Conservation (phyloP, 2,329 filamentous ascomycete species). For the Xylaria sp. region DNA sequence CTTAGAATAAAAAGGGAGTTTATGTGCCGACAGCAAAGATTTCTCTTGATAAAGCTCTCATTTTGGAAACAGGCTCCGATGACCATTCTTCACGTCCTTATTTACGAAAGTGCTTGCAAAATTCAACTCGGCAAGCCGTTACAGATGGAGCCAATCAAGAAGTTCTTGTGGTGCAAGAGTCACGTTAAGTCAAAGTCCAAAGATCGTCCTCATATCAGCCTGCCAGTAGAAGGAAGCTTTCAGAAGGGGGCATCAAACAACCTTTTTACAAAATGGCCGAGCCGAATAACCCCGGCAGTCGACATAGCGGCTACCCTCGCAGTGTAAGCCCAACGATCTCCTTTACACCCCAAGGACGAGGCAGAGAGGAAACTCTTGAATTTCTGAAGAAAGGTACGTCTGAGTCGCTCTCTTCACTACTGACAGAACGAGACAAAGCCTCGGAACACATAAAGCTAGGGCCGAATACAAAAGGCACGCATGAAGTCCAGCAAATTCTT, state of each 20-base stretch:
- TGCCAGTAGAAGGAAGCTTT: constrained; percentile 7
- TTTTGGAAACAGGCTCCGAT: not conserved
- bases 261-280: not conserved
- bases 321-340: not conserved
- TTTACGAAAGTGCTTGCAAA: not conserved
- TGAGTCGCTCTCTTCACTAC: constrained; percentile 24
- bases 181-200: not conserved
- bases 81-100: not conserved
- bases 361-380: constrained; percentile 26
- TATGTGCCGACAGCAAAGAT: not conserved
- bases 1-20: not conserved
- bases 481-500: constrained; percentile 31
- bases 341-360: constrained; percentile 30
- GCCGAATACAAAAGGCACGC: constrained; percentile 28
- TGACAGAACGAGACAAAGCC: constrained; percentile 29
- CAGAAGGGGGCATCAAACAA: not conserved
- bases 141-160: constrained; percentile 31
- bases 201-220: constrained; percentile 3
- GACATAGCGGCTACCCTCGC: not conserved
- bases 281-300: not conserved
- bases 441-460: constrained; percentile 20
- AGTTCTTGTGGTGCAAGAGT: constrained; percentile 15
- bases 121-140: not conserved
- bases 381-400: constrained; percentile 23
- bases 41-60: not conserved